Percentiles rank a stretch among this genome's conserved stretches.
These are phyloP conservation scores for Aureobasidium sp. DNA, from an alignment of 2,329 filamentous ascomycete species.

Conservation along the genomic window DNA sequence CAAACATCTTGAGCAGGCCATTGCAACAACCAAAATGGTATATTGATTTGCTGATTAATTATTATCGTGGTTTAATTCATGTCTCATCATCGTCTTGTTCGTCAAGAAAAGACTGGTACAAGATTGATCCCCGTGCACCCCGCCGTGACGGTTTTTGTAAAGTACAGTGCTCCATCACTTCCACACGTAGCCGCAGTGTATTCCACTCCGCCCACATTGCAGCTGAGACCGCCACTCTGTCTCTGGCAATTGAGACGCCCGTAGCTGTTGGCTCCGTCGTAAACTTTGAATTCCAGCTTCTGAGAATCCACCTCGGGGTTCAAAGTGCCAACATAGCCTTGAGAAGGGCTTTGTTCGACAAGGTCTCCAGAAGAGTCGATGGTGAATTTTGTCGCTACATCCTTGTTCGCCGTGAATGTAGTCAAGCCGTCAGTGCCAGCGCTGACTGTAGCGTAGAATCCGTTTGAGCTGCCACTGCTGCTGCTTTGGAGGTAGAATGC, in stretches of 20 bases:
- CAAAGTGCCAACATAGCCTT: not conserved
- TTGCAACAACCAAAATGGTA: not conserved
- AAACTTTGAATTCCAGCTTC: not conserved
- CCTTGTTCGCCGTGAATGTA: not conserved
- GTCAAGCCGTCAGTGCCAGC: not conserved
- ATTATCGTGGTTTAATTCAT: not conserved
- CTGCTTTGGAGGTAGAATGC: conserved; percentile 1
- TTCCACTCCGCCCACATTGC: not conserved
- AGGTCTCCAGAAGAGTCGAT: conserved; percentile 10
- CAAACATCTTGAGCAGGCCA: not conserved
- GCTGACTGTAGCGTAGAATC: not conserved
- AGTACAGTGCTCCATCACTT: not conserved
- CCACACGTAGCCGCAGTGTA: conserved; percentile 1
- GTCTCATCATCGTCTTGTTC: not conserved
- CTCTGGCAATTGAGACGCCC: not conserved
- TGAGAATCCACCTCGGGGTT: not conserved
- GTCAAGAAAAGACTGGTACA: not conserved
- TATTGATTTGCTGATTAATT: not conserved
- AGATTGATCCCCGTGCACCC: not conserved
- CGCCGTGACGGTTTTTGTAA: not conserved
- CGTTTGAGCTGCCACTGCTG: not conserved
- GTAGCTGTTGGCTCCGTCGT: not conserved
- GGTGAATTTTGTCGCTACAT: not conserved
- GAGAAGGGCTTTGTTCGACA: conserved; percentile 5
- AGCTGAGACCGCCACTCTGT: not conserved